Base-by-base conservation (phyloP, 2,329 filamentous ascomycete species). In the Didymella glomerata region DNA sequence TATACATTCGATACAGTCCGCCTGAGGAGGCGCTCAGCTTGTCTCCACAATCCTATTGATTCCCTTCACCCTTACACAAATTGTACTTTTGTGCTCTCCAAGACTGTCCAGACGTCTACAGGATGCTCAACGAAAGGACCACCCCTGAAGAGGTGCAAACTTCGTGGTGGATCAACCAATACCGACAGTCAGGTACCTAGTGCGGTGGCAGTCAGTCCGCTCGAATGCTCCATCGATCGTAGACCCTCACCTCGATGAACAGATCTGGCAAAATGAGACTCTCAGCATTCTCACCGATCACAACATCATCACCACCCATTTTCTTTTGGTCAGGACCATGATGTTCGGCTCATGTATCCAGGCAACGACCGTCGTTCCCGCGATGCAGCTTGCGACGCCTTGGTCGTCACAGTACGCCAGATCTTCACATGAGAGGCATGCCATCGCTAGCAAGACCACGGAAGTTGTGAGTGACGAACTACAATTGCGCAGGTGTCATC, bases 1-100 rank as follows among this genome's bases (percentile, higher is more conserved):
- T 54, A 42, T 45, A 41, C 40, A 32, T 49, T 49, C 40, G 40
- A 58, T 49, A 49, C 36, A 41, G 56, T 49, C 56, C 56, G 56
- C 38, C 56, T 58, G 36, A 49, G 11, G 38, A 46, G 49, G 45
- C 45, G 56, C 45, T 45, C 49, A 49, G 32, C 40, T 34, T 25
- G 49, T 45, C 30, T 41, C 56, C 49, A 48, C 50, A 40, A 25
- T n/a, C 28, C 14, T 54, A 59, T 59, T 42, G 46, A 49, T 41
- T 54, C 50, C 50, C 40, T 49, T 32, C 18, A 18, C 40, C 36
- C 22, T 53, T 44, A 3, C 24, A 27, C 44, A 30, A 34, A 34
- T 28, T 44, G 7, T 32, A 28, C 25, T 30, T 40, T 54, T 40
- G 32, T 40, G 22, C 42, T 20, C 36, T 20, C 30, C 22, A 38